Percentiles rank a stretch among this genome's conserved stretches.
Evolutionary conservation across 805 yeast species (phyloP).

Genomic region (Barnettozyma salicaria): DNA sequence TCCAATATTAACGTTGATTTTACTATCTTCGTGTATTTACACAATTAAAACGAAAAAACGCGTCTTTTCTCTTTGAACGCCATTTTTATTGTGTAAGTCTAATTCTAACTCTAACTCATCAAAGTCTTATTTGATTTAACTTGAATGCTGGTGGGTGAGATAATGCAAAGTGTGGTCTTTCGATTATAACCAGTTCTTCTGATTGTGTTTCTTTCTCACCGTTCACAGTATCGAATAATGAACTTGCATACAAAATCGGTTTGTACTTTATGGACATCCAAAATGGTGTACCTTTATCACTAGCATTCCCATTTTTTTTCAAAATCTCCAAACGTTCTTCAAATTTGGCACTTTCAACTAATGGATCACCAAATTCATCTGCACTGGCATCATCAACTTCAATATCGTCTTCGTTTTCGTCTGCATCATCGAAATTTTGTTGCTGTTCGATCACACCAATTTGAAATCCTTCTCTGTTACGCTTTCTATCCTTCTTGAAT

Average conservation of each 20-base stretch:
- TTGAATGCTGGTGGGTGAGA: conserved; percentile 61
- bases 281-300: conserved; percentile 43
- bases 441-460: conserved; percentile 35
- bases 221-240: conserved; percentile 34
- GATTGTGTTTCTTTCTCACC: conserved; percentile 1
- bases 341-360: conserved; percentile 9
- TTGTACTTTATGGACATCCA: conserved; percentile 75
- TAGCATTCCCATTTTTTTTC: conserved; percentile 23
- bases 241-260: conserved; percentile 58
- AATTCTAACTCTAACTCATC: too few species aligned
- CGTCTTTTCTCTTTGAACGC: too few species aligned
- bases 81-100: neutral
- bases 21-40: neutral
- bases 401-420: neutral
- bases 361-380: conserved; percentile 26
- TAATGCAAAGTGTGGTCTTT: conserved; percentile 59
- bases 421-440: conserved; percentile 26
- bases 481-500: conserved; percentile 30
- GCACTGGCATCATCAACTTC: conserved; percentile 24
- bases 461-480: conserved; percentile 38
- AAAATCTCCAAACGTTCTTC: conserved; percentile 10
- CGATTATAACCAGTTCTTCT: conserved; percentile 62
- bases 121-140: conserved; percentile 48
- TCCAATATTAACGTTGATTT: conserved; percentile 3
- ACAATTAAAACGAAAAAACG: too few species aligned